Base-by-base conservation (phyloP, 78 protist genomes). In the Dictyostelium brefeldianum region DNA sequence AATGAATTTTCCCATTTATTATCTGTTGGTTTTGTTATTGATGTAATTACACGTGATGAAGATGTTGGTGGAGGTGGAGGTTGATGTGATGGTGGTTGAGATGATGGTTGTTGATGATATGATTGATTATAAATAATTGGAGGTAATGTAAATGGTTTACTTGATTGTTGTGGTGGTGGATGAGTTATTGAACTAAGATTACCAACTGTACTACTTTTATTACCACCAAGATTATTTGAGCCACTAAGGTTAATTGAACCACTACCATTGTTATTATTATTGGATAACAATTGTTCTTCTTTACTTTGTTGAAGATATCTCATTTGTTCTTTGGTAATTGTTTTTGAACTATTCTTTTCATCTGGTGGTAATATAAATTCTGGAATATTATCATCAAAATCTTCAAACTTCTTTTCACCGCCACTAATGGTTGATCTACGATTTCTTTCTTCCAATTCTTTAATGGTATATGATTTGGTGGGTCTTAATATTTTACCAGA, bases 371-470 rank as follows among this genome's bases (percentile, higher is more conserved):
- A 17, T 22, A 20, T 27, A 48, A 75, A 46, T 1, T 75, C 46
- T 18, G 54, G 80, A 31, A 82, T 27, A 10, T 71, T 36, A 62
- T 69, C 51, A 5, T 41, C 27, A 31, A 27, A 67, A 17, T 31
- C 27, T 67, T 67, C 29, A 67, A 29, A 29, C 17, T 75, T 75
- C 81, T 78, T 78, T 56, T 81, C 89, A 27, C 77, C 78, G 1
- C 91, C 91, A 9, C 81, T 41, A 22, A 83, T 83, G 4, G 91
- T 83, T 22, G 73, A 53, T 50, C 91, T 31, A 17, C 81, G 51
- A 8, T 46, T 62, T n/a, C 81, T 75, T 29, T 83, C 91, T 18
- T 83, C 91, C 31, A 83, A 50, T 14, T 31, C 62, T 54, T 83
- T 51, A 5, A 5, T 14, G 5, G 91, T 71, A 22, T 83, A 83